phyloP scores from a whole-genome alignment of 1,139 yeast species.

The Zygosaccharomyces pseudobailii region DNA sequence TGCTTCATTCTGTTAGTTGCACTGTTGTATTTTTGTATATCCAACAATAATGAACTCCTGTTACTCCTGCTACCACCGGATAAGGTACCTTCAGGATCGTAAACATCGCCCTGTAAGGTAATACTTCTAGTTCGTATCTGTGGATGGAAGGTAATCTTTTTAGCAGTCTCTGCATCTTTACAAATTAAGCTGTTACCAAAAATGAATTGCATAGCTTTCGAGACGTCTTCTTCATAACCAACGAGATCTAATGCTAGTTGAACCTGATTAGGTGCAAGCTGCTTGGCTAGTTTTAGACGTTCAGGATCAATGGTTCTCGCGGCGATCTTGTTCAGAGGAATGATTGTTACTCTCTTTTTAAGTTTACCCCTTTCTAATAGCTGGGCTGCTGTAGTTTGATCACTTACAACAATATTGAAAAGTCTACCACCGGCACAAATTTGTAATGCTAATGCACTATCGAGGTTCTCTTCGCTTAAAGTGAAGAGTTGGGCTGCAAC shows the following conservation, averaged over 20 bases:
- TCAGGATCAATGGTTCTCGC: constrained; percentile 47
- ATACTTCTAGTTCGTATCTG: constrained; percentile 78
- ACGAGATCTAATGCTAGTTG: constrained; percentile 80
- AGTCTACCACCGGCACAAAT: constrained; percentile 91
- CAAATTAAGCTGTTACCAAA: constrained; percentile 88
- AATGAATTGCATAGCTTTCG: constrained; percentile 84
- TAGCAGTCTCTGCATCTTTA: constrained; percentile 82
- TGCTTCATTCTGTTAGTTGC: constrained; percentile 42
- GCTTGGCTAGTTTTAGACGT: constrained; percentile 56
- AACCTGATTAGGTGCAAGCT: constrained; percentile 63
- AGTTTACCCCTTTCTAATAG: constrained; percentile 74
- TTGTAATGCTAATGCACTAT: constrained; percentile 80
- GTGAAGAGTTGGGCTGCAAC: constrained; percentile 82
- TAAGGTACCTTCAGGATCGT: constrained; percentile 93
- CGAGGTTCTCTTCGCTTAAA: constrained; percentile 51
- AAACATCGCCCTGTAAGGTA: constrained; percentile 88
- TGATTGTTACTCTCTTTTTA: constrained; percentile 79
- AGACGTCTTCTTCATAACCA: constrained; percentile 64
- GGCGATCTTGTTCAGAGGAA: constrained; percentile 83
- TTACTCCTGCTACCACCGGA: constrained; percentile 87
- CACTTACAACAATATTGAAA: constrained; percentile 88
- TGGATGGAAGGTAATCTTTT: constrained; percentile 80
- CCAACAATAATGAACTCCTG: constrained; percentile 54
- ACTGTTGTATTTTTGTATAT: constrained; percentile 65
- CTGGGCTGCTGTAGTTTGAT: constrained; percentile 76